A percentile compares a stretch with the other conserved stretches of the same genome.
These are phyloP conservation scores for Debaryomyces udenii DNA, from an alignment of 1,139 yeast genomes.

Conservation along the genomic window DNA sequence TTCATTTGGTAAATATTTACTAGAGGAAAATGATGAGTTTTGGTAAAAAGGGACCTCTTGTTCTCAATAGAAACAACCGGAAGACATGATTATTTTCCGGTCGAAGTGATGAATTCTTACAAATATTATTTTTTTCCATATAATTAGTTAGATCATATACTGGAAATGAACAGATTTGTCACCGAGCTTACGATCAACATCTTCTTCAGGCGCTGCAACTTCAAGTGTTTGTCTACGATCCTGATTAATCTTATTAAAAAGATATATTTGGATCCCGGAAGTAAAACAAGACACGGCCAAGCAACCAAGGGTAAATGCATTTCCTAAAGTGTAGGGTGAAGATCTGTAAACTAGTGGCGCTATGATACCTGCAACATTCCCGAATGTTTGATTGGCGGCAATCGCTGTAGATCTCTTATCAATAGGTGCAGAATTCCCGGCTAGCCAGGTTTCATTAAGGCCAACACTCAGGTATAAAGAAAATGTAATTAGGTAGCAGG, in stretches of 20 bases:
- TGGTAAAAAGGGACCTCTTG: too few relatives aligned
- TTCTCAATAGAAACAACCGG: too few relatives aligned
- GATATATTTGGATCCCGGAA: slow-evolving; percentile 1
- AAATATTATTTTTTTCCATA: too few relatives aligned
- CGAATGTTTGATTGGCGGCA: slow-evolving; percentile 47
- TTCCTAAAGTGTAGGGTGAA: slow-evolving; percentile 40
- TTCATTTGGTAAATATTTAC: too few relatives aligned
- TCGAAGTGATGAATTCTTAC: too few relatives aligned
- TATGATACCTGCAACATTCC: slow-evolving; percentile 49
- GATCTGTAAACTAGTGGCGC: slow-evolving; percentile 46
- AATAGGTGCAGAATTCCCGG: slow-evolving; percentile 47
- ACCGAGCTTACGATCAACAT: not conserved
- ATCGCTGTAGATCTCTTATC: slow-evolving; percentile 49
- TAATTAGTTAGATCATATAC: slow-evolving; percentile 2
- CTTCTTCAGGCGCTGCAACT: not conserved
- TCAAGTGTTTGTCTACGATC: not conserved
- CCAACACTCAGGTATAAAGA: slow-evolving; percentile 45
- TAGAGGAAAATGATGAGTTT: too few relatives aligned
- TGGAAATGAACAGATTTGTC: slow-evolving; percentile 6
- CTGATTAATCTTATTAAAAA: not conserved
- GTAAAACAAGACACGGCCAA: slow-evolving; percentile 19
- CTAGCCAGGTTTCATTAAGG: slow-evolving; percentile 47
- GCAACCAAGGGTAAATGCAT: slow-evolving; percentile 39
- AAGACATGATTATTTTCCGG: too few relatives aligned
- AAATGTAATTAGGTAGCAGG: slow-evolving; percentile 45